phyloP scores from a whole-genome alignment of 352 stramenopile species.

The Phytopythium delawarense region DNA sequence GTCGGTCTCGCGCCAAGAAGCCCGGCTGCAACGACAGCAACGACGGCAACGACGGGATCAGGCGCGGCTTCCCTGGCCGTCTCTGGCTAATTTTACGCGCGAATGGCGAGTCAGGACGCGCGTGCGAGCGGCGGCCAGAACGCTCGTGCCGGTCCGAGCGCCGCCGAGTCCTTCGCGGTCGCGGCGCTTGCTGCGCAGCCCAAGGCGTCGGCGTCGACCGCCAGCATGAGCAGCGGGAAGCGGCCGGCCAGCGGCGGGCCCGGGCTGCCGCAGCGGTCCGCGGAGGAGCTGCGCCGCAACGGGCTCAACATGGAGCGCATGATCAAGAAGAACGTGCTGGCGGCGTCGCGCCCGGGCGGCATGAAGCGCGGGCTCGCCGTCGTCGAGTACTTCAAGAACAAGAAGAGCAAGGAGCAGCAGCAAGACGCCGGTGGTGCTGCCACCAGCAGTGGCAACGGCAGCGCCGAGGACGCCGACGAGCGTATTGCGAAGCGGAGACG shows the following conservation, averaged over 20 bases:
- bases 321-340: conserved; percentile 80
- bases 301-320: conserved; percentile 83
- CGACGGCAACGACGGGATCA: not conserved
- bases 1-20: not conserved
- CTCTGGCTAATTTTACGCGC: conserved; percentile 6
- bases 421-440: not conserved
- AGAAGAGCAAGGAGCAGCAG: conserved; percentile 33
- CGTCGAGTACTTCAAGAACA: conserved; percentile 71
- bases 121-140: not conserved
- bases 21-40: not conserved
- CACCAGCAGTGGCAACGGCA: not conserved
- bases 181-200: not conserved
- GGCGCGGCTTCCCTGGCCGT: not conserved
- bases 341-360: conserved; percentile 34
- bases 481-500: conserved; percentile 22
- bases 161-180: not conserved
- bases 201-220: not conserved
- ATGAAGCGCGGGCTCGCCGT: conserved; percentile 71
- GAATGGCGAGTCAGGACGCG: conserved; percentile 5
- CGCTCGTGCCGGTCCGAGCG: not conserved
- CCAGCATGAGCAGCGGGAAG: conserved; percentile 11
- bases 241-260: not conserved
- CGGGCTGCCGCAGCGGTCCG: conserved; percentile 13
- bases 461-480: conserved; percentile 15
- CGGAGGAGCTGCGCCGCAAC: conserved; percentile 54